Evolutionary conservation across 169 alveolate genomes (phyloP).

Genomic region (Eimeria zaria): DNA sequence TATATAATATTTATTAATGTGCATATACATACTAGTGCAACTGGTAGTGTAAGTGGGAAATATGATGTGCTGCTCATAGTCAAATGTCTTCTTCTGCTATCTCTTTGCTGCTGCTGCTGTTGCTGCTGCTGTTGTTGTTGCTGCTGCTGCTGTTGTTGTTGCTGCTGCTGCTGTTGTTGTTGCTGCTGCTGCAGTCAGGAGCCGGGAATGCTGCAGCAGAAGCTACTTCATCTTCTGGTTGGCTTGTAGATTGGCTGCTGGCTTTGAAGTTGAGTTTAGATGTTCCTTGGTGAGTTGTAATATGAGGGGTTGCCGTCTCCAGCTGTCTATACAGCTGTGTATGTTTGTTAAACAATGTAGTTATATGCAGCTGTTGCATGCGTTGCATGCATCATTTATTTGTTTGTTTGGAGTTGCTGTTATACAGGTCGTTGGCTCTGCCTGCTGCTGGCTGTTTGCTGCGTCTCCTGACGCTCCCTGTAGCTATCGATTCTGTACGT

Average conservation of each 20-base stretch:
- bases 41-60: no score
- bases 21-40: no score
- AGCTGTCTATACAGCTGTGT: not conserved
- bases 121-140: not conserved
- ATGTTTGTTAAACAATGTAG: not conserved
- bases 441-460: conserved; percentile 67
- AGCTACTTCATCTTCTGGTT: not conserved
- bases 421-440: conserved; percentile 27
- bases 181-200: not conserved
- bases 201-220: not conserved
- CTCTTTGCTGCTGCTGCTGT: not conserved
- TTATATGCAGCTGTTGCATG: not conserved
- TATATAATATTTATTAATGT: not conserved
- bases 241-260: conserved; percentile 48
- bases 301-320: not conserved
- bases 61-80: no score
- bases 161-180: not conserved
- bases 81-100: not conserved
- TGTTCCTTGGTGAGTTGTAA: conserved; percentile 4
- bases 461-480: conserved; percentile 55
- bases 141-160: not conserved
- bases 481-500: conserved; percentile 36
- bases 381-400: not conserved
- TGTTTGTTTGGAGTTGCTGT: not conserved
- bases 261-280: not conserved